phyloP scores from a whole-genome alignment of 495 filamentous ascomycete genomes.

The Glonium stellatum region DNA sequence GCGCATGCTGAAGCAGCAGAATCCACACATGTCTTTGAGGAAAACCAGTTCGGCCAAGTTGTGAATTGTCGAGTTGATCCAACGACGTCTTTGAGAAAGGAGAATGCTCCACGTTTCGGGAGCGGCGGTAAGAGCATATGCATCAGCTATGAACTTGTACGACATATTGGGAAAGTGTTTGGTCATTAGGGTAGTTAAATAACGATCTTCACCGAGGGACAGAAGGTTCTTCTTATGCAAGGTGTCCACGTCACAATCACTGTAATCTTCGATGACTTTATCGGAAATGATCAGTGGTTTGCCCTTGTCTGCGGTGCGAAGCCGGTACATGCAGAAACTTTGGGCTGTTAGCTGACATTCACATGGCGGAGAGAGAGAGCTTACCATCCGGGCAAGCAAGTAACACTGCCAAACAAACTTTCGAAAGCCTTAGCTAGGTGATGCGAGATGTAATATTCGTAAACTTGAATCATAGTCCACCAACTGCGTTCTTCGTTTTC shows the following conservation, averaged over 20 bases:
- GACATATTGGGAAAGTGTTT: slow-evolving; percentile 94
- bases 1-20: slow-evolving; percentile 98
- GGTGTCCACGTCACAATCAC: slow-evolving; percentile 80
- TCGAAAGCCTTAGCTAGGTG: slow-evolving; percentile 91
- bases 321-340: slow-evolving; percentile 98
- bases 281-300: slow-evolving; percentile 88
- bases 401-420: slow-evolving; percentile 89
- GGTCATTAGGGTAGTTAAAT: slow-evolving; percentile 93
- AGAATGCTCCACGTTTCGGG: slow-evolving; percentile 90
- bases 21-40: slow-evolving; percentile 88
- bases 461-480: slow-evolving; percentile 99
- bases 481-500: slow-evolving; percentile 90
- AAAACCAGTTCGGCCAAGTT: slow-evolving; percentile 84
- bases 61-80: slow-evolving; percentile 99
- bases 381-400: slow-evolving; percentile 97
- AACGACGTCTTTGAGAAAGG: slow-evolving; percentile 88
- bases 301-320: slow-evolving; percentile 86
- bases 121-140: slow-evolving; percentile 85
- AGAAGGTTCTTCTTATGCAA: slow-evolving; percentile 98
- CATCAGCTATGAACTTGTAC: slow-evolving; percentile 91
- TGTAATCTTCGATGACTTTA: slow-evolving; percentile 78
- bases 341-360: slow-evolving; percentile 29
- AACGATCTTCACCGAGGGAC: slow-evolving; percentile 94
- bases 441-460: slow-evolving; percentile 97
- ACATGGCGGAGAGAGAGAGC: slow-evolving; percentile 33